These are phyloP conservation scores for Quercus phellos DNA, from an alignment of 331 rosid species.

Conservation along the genomic window DNA sequence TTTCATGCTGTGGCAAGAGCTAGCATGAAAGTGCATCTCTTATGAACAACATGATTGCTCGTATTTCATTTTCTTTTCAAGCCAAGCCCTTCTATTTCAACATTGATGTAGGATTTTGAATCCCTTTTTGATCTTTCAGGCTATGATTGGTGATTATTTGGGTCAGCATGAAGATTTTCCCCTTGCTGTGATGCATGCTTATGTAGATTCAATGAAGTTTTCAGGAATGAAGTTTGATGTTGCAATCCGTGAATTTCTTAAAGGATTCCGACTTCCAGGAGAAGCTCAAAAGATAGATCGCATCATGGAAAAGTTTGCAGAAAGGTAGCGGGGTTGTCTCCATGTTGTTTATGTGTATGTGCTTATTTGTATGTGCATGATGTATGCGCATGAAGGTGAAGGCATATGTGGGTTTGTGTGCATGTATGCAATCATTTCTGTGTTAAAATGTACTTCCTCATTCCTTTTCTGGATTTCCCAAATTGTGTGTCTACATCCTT, in stretches of 20 bases:
- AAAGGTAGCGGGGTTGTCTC: constrained; percentile 48
- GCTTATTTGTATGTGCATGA: constrained; percentile 12
- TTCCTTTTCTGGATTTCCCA: background rate
- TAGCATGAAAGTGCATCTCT: background rate
- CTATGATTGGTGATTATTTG: constrained; percentile 89
- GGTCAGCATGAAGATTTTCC: constrained; percentile 99
- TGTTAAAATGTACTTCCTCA: background rate
- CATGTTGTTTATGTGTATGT: background rate
- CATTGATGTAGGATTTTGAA: constrained; percentile 23
- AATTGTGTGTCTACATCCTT: background rate
- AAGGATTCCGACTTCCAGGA: constrained; percentile 96
- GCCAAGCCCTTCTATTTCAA: background rate
- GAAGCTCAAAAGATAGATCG: constrained; percentile 99
- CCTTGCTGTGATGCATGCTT: constrained; percentile 95
- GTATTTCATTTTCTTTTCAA: background rate
- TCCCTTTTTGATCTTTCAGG: constrained; percentile 51
- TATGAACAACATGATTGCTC: background rate
- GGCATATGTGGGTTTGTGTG: background rate
- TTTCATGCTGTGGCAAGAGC: constrained; percentile 5
- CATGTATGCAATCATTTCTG: background rate
- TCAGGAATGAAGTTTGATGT: constrained; percentile 85
- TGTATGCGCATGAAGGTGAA: background rate
- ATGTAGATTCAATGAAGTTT: constrained; percentile 86
- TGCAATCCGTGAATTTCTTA: constrained; percentile 96
- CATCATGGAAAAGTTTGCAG: constrained; percentile 98